Evolutionary conservation across 257 asterid genomes (phyloP).

Genomic region (Anisodus acutangulus): DNA sequence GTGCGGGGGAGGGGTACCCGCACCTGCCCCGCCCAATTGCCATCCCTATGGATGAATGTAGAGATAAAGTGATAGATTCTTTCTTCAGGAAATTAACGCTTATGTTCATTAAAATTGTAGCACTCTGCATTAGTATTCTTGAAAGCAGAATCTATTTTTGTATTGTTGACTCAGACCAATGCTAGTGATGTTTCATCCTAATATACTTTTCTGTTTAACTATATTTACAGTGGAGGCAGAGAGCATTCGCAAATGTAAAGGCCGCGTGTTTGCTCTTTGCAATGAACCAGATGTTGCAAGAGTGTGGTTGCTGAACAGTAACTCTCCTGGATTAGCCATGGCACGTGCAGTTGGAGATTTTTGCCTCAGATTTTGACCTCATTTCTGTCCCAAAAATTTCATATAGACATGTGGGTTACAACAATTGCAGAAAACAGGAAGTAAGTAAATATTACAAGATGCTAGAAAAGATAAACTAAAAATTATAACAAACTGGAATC

Average conservation of each 20-base stretch:
- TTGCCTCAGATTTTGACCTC: constrained; percentile 31
- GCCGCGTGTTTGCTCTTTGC: constrained; percentile 22
- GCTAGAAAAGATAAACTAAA: too few species aligned
- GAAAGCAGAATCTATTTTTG: background rate
- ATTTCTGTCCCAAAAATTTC: constrained; percentile 31
- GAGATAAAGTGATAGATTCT: background rate
- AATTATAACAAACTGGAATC: too few species aligned
- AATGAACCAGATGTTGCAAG: constrained; percentile 34
- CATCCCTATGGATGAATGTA: too few species aligned
- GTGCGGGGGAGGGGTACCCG: too few species aligned
- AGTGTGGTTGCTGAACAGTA: constrained; percentile 31
- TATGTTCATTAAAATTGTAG: background rate
- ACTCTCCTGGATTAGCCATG: constrained; percentile 36
- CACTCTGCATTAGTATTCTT: background rate
- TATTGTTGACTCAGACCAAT: background rate
- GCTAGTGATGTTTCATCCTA: background rate
- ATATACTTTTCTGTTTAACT: too few species aligned
- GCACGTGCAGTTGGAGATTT: constrained; percentile 35
- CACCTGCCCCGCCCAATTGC: too few species aligned
- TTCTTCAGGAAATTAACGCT: background rate
- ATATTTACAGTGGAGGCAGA: constrained; percentile 29
- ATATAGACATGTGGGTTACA: too few species aligned
- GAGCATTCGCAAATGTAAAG: constrained; percentile 29
- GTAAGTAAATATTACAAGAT: too few species aligned
- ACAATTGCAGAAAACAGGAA: too few species aligned